Evolutionary conservation across 805 yeast species (phyloP).

Genomic region (Candida insectalens): DNA sequence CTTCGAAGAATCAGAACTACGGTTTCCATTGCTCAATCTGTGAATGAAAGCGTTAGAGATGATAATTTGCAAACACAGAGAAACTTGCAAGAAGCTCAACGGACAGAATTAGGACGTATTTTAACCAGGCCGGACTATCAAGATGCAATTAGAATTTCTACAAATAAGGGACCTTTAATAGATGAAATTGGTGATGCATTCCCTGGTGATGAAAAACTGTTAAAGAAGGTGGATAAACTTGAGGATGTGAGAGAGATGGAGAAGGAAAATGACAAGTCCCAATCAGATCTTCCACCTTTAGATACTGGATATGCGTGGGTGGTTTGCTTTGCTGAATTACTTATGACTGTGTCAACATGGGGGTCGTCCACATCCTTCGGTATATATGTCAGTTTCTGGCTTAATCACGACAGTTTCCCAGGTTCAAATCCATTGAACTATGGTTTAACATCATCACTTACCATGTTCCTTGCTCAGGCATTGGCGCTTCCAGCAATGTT

Average conservation of each 20-base stretch:
- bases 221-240: slow-evolving; percentile 1
- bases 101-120: slow-evolving; percentile 12
- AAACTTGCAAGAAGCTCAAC: slow-evolving; percentile 3
- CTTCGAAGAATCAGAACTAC: too few relatives aligned
- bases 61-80: slow-evolving; percentile 14
- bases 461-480: slow-evolving; percentile 13
- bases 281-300: slow-evolving; percentile 28
- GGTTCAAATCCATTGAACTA: slow-evolving; percentile 48
- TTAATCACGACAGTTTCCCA: slow-evolving; percentile 34
- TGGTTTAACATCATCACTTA: slow-evolving; percentile 47
- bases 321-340: slow-evolving; percentile 29
- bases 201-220: slow-evolving; percentile 2
- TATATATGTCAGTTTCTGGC: slow-evolving; percentile 43
- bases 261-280: slow-evolving; percentile 15
- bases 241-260: slow-evolving; percentile 21
- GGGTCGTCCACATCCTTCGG: slow-evolving; percentile 57
- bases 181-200: slow-evolving; percentile 2
- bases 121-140: slow-evolving; percentile 12
- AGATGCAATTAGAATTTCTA: slow-evolving; percentile 14
- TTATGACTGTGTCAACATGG: slow-evolving; percentile 46
- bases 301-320: slow-evolving; percentile 60
- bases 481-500: slow-evolving; percentile 15
- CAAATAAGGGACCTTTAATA: slow-evolving; percentile 4
- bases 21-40: slow-evolving; percentile 13
- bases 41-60: slow-evolving; percentile 9